phyloP scores from a whole-genome alignment of 164 flowering plant genomes.

The Nymphaea colorata region DNA sequence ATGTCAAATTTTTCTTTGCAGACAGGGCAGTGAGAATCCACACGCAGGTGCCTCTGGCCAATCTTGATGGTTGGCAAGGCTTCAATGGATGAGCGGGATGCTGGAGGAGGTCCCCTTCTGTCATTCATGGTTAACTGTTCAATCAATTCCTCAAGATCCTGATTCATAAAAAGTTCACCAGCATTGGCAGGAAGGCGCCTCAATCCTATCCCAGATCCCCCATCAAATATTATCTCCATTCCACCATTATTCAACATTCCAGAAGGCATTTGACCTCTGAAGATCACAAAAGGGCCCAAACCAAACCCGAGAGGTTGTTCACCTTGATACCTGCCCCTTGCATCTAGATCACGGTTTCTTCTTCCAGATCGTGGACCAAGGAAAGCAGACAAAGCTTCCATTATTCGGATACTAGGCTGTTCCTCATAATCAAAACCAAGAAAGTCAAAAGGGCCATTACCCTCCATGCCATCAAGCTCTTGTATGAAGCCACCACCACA shows the following conservation, averaged over 20 bases:
- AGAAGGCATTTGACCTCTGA: constrained; percentile 67
- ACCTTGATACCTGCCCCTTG: constrained; percentile 31
- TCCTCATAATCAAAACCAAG: constrained; percentile 29
- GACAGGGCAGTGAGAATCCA: constrained; percentile 71
- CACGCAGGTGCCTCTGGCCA: constrained; percentile 51
- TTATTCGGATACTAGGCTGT: constrained; percentile 32
- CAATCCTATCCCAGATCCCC: constrained; percentile 48
- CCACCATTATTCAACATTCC: constrained; percentile 54
- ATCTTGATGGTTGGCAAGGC: constrained; percentile 76
- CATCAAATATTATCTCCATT: constrained; percentile 47
- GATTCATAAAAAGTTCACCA: constrained; percentile 70
- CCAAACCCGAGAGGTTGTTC: constrained; percentile 23
- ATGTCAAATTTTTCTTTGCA: constrained; percentile 72
- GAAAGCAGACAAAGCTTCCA: constrained; percentile 69
- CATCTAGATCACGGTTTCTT: constrained; percentile 28
- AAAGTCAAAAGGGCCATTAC: constrained; percentile 26
- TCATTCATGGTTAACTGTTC: constrained; percentile 53
- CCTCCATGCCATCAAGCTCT: constrained; percentile 46
- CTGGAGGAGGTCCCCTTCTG: constrained; percentile 69
- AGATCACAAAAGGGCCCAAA: constrained; percentile 56
- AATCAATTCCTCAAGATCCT: constrained; percentile 74
- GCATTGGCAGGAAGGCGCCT: constrained; percentile 35
- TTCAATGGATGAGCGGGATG: constrained; percentile 61
- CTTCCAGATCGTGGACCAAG: constrained; percentile 41
- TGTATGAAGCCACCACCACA: constrained; percentile 68